phyloP scores from a whole-genome alignment of 352 stramenopile species.

The Globisporangium sylvaticum region DNA sequence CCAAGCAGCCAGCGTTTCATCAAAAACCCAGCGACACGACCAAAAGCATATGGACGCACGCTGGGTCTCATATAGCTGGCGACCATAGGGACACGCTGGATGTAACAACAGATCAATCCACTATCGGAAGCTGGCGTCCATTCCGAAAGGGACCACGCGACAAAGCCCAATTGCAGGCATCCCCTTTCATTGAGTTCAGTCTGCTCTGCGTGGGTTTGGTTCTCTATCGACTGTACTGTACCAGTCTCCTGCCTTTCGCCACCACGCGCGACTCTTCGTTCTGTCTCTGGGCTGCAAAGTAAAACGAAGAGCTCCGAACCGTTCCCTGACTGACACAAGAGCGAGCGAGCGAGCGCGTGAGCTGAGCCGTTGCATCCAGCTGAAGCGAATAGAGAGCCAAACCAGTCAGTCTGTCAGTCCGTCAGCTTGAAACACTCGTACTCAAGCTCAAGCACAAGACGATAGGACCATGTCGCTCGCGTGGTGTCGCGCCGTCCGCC shows the following conservation, averaged over 20 bases:
- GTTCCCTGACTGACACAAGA: neutral
- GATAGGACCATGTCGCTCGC: neutral
- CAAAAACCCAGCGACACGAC: too few species aligned
- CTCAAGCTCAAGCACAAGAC: neutral
- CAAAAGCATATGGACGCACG: neutral
- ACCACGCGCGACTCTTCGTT: neutral
- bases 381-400: neutral
- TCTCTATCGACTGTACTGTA: too few species aligned
- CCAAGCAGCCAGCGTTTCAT: neutral
- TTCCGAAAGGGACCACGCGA: too few species aligned
- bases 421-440: neutral
- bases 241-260: neutral
- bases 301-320: neutral
- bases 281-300: neutral
- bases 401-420: neutral
- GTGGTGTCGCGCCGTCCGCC: slow-evolving; percentile 2
- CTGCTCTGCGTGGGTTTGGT: too few species aligned
- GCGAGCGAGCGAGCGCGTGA: neutral
- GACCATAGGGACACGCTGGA: neutral
- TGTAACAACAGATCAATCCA: neutral
- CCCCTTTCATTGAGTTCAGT: neutral
- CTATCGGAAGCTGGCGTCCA: too few species aligned
- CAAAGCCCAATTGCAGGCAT: too few species aligned
- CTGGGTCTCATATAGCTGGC: neutral
- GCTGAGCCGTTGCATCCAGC: neutral